Evolutionary conservation across 148 eudicot genomes (phyloP).

Genomic region (Silene latifolia): DNA sequence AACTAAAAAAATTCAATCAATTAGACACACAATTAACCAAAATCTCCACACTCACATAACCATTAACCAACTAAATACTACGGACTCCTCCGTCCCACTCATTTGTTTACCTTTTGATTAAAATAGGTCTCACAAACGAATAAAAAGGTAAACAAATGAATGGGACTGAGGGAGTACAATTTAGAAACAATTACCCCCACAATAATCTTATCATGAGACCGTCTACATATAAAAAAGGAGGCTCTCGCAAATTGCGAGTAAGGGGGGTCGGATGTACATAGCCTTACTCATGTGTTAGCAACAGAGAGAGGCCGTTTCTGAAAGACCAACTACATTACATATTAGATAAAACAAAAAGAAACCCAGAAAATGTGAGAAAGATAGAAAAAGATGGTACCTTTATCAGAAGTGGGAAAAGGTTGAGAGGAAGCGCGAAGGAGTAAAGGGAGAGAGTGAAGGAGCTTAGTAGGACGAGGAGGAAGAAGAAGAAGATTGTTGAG

Average conservation of each 20-base stretch:
- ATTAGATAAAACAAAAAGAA: background rate
- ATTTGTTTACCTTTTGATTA: too few species aligned
- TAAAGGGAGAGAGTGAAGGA: slow-evolving; percentile 26
- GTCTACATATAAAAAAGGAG: background rate
- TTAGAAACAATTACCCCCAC: too few species aligned
- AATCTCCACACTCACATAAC: background rate
- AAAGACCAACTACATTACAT: too few species aligned
- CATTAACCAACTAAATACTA: background rate
- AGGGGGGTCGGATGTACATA: too few species aligned
- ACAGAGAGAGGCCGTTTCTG: too few species aligned
- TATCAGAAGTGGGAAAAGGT: slow-evolving; percentile 24
- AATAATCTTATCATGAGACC: background rate
- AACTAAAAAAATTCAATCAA: too few species aligned
- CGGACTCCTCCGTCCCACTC: too few species aligned
- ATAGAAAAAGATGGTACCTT: slow-evolving; percentile 28
- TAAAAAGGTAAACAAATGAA: too few species aligned
- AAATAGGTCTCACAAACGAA: too few species aligned
- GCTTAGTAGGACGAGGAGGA: slow-evolving; percentile 12
- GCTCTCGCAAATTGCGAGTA: too few species aligned
- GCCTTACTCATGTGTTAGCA: too few species aligned
- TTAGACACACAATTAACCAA: background rate
- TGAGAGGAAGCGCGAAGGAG: slow-evolving; percentile 37
- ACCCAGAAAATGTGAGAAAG: background rate
- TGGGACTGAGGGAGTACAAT: too few species aligned
- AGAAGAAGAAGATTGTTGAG: background rate